Evolutionary conservation across 2,329 filamentous ascomycete genomes (phyloP).

Genomic region (Claviceps arundinis): DNA sequence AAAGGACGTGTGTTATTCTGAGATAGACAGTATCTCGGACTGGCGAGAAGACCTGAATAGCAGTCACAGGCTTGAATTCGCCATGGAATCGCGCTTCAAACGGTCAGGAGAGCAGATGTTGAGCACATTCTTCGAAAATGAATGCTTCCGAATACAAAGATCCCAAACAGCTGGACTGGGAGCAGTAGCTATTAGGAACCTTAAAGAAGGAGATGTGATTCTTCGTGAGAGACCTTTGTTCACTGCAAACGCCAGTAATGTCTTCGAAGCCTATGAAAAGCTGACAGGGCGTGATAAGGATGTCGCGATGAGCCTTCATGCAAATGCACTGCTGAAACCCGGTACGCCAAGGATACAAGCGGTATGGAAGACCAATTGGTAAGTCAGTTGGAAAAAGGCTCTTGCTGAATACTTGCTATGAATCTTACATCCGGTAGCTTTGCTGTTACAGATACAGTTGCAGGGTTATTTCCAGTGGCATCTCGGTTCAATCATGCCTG

Average conservation of each 20-base stretch:
- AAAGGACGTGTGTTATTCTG: not conserved
- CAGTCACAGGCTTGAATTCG: not conserved
- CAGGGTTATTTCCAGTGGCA: slow-evolving; percentile 34
- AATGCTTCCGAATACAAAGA: slow-evolving; percentile 27
- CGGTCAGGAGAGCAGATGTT: too few species aligned
- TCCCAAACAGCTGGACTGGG: slow-evolving; percentile 19
- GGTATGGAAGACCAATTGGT: slow-evolving; percentile 35
- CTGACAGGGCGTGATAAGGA: slow-evolving; percentile 19
- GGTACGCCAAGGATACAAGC: slow-evolving; percentile 19
- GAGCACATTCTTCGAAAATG: slow-evolving; percentile 20
- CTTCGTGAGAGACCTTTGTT: slow-evolving; percentile 33
- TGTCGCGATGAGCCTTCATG: slow-evolving; percentile 25
- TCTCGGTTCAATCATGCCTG: slow-evolving; percentile 49
- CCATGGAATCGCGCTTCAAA: not conserved
- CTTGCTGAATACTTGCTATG: not conserved
- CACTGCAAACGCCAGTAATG: slow-evolving; percentile 12
- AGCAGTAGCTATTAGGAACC: slow-evolving; percentile 28
- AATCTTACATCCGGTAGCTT: slow-evolving; percentile 1
- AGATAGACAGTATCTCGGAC: not conserved
- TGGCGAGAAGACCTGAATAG: not conserved
- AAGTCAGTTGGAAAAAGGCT: slow-evolving; percentile 11
- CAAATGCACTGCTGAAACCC: slow-evolving; percentile 16
- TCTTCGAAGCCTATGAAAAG: slow-evolving; percentile 23
- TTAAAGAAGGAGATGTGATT: slow-evolving; percentile 26
- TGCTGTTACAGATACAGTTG: slow-evolving; percentile 18